Evolutionary conservation across 768 basidiomycete genomes (phyloP).

Genomic region (Russula earlei): DNA sequence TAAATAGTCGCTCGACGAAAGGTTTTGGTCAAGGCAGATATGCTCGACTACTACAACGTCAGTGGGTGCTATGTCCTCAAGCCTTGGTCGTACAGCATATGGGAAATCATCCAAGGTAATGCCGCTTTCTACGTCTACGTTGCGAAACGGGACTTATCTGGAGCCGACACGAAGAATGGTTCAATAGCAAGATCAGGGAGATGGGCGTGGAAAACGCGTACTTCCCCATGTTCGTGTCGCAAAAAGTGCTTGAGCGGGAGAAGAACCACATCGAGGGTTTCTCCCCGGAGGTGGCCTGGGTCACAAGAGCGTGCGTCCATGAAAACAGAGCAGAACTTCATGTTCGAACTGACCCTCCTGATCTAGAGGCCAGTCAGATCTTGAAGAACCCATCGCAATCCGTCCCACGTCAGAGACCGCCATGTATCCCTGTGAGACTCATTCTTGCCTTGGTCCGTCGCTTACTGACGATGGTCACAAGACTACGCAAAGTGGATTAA

Average conservation of each 20-base stretch:
- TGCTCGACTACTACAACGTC: conserved; percentile 98
- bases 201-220: conserved; percentile 96
- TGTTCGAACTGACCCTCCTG: neutral
- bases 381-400: conserved; percentile 96
- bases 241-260: conserved; percentile 87
- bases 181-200: conserved; percentile 85
- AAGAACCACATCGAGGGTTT: conserved; percentile 99
- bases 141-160: neutral
- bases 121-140: conserved; percentile 5
- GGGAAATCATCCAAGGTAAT: conserved; percentile 90
- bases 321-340: neutral
- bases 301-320: conserved; percentile 77
- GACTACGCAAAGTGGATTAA: conserved; percentile 99
- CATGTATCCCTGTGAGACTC: conserved; percentile 90
- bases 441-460: neutral
- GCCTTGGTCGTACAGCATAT: conserved; percentile 95
- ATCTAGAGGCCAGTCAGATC: conserved; percentile 75
- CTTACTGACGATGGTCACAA: conserved; percentile 23
- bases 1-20: conserved; percentile 28
- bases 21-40: conserved; percentile 97
- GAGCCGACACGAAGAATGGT: conserved; percentile 58
- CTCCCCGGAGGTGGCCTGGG: conserved; percentile 99
- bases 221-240: conserved; percentile 98
- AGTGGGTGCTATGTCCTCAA: conserved; percentile 98
- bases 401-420: conserved; percentile 97